phyloP scores from a whole-genome alignment of 192 early-diverging fungal genomes.

The Rhizophlyctis rosea region DNA sequence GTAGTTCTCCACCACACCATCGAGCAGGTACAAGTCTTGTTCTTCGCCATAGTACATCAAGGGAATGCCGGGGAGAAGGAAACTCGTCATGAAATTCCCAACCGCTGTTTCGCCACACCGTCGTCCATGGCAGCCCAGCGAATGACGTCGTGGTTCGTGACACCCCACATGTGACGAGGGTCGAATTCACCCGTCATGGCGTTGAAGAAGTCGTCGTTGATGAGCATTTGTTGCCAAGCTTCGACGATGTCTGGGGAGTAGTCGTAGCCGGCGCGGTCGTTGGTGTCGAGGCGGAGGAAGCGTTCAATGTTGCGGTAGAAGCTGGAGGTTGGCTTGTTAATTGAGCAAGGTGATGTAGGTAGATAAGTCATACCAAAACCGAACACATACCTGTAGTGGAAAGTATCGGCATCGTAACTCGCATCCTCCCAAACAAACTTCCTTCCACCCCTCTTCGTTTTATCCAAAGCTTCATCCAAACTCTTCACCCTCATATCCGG shows the following conservation, averaged over 20 bases:
- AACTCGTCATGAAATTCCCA: not conserved
- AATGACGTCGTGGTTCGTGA: constrained; percentile 8
- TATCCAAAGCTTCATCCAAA: not conserved
- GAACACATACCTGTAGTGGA: not conserved
- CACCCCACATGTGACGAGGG: constrained; percentile 18
- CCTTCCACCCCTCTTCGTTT: not conserved
- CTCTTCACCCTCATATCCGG: not conserved
- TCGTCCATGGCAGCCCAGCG: not conserved
- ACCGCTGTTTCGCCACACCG: not conserved
- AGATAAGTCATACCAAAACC: not conserved
- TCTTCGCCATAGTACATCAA: constrained; percentile 16
- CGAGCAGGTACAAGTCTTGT: constrained; percentile 11
- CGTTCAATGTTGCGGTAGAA: constrained; percentile 6
- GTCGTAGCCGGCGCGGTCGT: constrained; percentile 7
- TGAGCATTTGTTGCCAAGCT: constrained; percentile 17
- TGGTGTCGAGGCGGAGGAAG: constrained; percentile 12
- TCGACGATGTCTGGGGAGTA: not conserved
- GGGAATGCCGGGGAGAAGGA: constrained; percentile 7
- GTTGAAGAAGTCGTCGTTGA: constrained; percentile 9
- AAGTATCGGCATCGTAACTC: too few relatives aligned
- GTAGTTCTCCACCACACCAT: constrained; percentile 5
- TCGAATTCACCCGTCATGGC: constrained; percentile 8
- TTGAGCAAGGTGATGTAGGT: constrained; percentile 1
- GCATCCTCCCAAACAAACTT: not conserved
- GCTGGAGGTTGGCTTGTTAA: too few relatives aligned